Base-by-base conservation (phyloP, 805 yeast genomes). In the Lipomyces starkeyi region DNA sequence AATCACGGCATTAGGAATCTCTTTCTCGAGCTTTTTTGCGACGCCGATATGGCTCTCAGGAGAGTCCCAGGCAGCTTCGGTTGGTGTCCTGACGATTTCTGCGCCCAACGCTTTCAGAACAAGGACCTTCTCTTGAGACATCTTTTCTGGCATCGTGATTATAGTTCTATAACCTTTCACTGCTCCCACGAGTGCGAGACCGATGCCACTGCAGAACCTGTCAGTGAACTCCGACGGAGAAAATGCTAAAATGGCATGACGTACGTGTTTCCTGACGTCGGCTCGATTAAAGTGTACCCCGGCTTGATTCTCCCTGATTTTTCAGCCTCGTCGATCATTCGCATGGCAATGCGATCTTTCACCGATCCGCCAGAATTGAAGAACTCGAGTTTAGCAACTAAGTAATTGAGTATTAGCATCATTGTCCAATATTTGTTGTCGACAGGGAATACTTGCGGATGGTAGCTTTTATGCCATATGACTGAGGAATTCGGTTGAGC, bases 1-100 rank as follows among this genome's bases (percentile, higher is more conserved):
- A 73, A 91, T 91, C 58, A 91, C 89, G 35, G 95, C 89, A 77
- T 91, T 89, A 65, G 94, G 93, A 73, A 91, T 90, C 80, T 91
- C 97, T 77, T 86, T 87, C 77, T 91, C 91, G 76, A 91, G 83
- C 73, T 88, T 87, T 77, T 83, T 85, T 64, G 97, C 97, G 53
- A 91, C 97, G 72, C 97, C 97, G 76, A 91, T 91, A 76, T 91
- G 97, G 40, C 93, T 88, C 78, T 91, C 97, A 57, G 97, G 97
- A 59, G 96, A 86, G 75, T 91, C 97, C 91, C 93, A 91, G 1
- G 97, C 96, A 57, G 97, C 97, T 76, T 89, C 96, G 35, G 93
- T 91, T 62, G 97, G 97, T 13, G 97, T 91, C 83, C 97, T 86
- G 73, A 91, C 88, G 77, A 91, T 91, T 78, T 91, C 97, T 40